phyloP scores from a whole-genome alignment of 768 basidiomycete species.

The Termitomyces sp. region DNA sequence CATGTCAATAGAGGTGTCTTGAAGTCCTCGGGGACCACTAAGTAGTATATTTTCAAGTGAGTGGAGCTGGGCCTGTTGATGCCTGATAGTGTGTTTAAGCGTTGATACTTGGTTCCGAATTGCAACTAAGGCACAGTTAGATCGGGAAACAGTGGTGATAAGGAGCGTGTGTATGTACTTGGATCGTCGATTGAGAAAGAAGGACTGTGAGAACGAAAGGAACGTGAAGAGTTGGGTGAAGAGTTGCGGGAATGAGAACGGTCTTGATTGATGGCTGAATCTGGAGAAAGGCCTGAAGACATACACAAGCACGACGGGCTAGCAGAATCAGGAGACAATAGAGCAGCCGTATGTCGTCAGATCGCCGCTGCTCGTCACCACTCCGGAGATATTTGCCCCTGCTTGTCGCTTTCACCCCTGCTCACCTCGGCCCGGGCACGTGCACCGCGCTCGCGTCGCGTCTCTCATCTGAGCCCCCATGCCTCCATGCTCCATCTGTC shows the following conservation, averaged over 20 bases:
- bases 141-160: constrained; percentile 15
- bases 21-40: constrained; percentile 58
- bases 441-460: background rate
- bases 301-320: constrained; percentile 19
- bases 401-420: background rate
- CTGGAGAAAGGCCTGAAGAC: constrained; percentile 29
- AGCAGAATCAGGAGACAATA: constrained; percentile 8
- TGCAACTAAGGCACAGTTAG: constrained; percentile 42
- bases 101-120: constrained; percentile 77
- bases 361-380: background rate
- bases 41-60: constrained; percentile 63
- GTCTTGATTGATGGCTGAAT: constrained; percentile 24
- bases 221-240: constrained; percentile 37
- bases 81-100: constrained; percentile 75
- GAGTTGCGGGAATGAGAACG: constrained; percentile 36
- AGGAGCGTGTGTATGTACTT: constrained; percentile 51
- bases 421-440: background rate
- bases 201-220: constrained; percentile 51
- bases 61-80: constrained; percentile 77
- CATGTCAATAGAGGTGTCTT: constrained; percentile 25
- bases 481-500: constrained; percentile 50
- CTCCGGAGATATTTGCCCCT: background rate
- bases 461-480: constrained; percentile 3
- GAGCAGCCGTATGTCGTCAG: background rate
- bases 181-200: constrained; percentile 55